These are phyloP conservation scores for Dalechampia spathulata DNA, from an alignment of 441 rosid species.

Conservation along the genomic window DNA sequence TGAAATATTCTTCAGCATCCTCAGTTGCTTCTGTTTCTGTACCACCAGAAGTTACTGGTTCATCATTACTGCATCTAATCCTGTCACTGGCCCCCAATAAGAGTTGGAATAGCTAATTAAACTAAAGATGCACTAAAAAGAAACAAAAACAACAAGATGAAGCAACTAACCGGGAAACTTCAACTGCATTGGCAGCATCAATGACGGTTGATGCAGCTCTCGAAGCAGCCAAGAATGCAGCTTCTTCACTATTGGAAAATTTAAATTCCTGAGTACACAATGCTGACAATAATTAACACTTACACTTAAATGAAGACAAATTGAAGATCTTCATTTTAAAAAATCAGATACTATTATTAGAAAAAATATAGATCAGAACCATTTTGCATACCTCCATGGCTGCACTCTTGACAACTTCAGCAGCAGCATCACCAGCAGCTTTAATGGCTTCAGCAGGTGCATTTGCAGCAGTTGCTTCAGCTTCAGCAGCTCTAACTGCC, in stretches of 20 bases:
- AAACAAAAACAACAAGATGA: not conserved
- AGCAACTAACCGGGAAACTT: conserved; percentile 66
- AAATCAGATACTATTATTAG: not conserved
- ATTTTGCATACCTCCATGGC: conserved; percentile 52
- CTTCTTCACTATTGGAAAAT: conserved; percentile 67
- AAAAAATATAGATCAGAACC: not conserved
- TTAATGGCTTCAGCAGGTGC: conserved; percentile 81
- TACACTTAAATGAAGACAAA: too few relatives aligned
- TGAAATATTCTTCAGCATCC: conserved; percentile 58
- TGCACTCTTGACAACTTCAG: conserved; percentile 91
- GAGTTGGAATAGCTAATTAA: conserved; percentile 19
- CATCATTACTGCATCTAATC: conserved; percentile 34
- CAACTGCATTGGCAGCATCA: conserved; percentile 78
- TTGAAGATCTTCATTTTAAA: too few relatives aligned
- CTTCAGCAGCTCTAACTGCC: conserved; percentile 93
- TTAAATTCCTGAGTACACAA: conserved; percentile 50
- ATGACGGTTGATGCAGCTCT: conserved; percentile 87
- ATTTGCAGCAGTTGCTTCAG: conserved; percentile 88
- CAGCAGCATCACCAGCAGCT: conserved; percentile 96
- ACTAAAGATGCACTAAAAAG: not conserved
- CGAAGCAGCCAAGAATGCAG: conserved; percentile 89
- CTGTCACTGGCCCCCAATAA: conserved; percentile 38
- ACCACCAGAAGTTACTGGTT: conserved; percentile 28
- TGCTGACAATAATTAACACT: not conserved
- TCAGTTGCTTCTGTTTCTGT: conserved; percentile 35